A percentile compares a stretch with the other conserved stretches of the same genome.
phyloP scores from a whole-genome alignment of 495 filamentous ascomycete genomes.

The Amniculicola lignicola region DNA sequence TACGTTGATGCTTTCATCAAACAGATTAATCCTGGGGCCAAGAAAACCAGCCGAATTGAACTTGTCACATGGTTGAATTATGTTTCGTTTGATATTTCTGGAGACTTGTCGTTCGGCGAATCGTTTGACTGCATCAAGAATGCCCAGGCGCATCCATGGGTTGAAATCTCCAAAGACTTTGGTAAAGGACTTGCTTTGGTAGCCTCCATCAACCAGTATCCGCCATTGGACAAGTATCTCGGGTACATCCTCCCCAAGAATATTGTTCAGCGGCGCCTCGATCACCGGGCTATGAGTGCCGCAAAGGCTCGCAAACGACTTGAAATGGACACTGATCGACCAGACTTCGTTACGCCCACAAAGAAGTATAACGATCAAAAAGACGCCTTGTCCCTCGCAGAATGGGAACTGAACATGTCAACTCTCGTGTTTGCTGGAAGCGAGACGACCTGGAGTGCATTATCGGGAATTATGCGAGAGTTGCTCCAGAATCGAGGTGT shows the following conservation, averaged over 20 bases:
- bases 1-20: conserved; percentile 13
- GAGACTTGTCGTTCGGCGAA: conserved; percentile 27
- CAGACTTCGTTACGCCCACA: conserved; percentile 17
- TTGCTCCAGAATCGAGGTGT: conserved; percentile 14
- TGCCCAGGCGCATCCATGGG: conserved; percentile 21
- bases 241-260: conserved; percentile 19
- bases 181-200: conserved; percentile 16
- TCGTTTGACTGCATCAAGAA: conserved; percentile 24
- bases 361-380: conserved; percentile 23
- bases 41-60: conserved; percentile 16
- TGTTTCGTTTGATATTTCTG: conserved; percentile 26
- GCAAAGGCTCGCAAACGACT: conserved; percentile 12
- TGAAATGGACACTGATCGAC: conserved; percentile 8
- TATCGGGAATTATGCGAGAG: conserved; percentile 15
- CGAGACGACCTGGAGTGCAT: conserved; percentile 19
- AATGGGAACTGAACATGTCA: conserved; percentile 23
- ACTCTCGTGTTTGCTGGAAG: conserved; percentile 28
- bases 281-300: conserved; percentile 16
- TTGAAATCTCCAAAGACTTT: conserved; percentile 15
- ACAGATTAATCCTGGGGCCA: conserved; percentile 8
- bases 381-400: neutral
- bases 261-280: conserved; percentile 12
- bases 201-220: conserved; percentile 12
- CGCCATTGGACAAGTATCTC: conserved; percentile 14
- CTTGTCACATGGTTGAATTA: conserved; percentile 25